phyloP scores from a whole-genome alignment of 2,329 filamentous ascomycete species.

The Pseudogymnoascus sp. region DNA sequence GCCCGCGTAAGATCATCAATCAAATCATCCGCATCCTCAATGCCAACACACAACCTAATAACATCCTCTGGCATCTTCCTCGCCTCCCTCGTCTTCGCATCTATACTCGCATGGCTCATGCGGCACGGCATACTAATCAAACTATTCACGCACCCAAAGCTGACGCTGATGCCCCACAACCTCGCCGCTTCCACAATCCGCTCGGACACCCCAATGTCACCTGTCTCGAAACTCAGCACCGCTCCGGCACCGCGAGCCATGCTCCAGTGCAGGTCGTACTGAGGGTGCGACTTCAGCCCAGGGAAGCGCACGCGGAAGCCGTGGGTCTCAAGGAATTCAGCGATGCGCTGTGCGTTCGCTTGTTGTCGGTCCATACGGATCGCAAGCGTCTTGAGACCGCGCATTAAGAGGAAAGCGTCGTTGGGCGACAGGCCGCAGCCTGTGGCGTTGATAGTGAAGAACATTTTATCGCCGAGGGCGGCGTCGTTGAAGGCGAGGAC shows the following conservation, averaged over 20 bases:
- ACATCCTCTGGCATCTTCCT: constrained; percentile 94
- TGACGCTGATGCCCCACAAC: constrained; percentile 92
- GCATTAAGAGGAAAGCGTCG: constrained; percentile 90
- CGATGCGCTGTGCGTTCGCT: constrained; percentile 80
- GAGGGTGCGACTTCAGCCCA: constrained; percentile 86
- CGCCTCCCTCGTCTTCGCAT: constrained; percentile 83
- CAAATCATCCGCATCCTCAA: constrained; percentile 85
- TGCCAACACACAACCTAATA: constrained; percentile 90
- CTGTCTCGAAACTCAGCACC: constrained; percentile 93
- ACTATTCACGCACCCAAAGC: constrained; percentile 96
- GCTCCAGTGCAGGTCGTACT: constrained; percentile 92
- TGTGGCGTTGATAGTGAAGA: constrained; percentile 94
- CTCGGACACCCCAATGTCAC: constrained; percentile 73
- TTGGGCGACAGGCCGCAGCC: constrained; percentile 92
- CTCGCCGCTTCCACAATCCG: constrained; percentile 88
- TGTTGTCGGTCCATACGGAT: constrained; percentile 99
- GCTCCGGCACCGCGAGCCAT: constrained; percentile 92
- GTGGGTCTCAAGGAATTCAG: constrained; percentile 79
- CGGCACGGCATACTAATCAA: constrained; percentile 99
- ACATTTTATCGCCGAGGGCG: constrained; percentile 77
- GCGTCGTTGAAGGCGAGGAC: constrained; percentile 86
- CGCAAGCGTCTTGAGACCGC: constrained; percentile 90
- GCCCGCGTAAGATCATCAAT: constrained; percentile 88
- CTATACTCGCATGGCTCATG: constrained; percentile 98
- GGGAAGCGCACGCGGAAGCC: constrained; percentile 96